Conservation (phyloP, 2,329 filamentous ascomycete genomes). For the Neopestalotiopsis rosae region DNA sequence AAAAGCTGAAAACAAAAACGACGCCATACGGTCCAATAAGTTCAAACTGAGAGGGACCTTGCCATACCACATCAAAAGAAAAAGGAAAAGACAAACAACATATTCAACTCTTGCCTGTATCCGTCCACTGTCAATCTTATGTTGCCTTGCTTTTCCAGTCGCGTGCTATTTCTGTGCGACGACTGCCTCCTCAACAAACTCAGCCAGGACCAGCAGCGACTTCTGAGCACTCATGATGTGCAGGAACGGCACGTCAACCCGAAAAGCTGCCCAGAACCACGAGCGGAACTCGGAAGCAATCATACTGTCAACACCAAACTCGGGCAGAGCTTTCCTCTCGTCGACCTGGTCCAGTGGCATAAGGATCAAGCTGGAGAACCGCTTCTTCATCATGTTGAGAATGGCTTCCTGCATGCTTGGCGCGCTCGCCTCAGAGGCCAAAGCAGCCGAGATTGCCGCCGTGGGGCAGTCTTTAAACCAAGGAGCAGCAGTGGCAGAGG, state of each 20-base stretch:
- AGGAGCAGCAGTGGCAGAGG: background rate
- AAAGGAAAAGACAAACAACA: too few relatives aligned
- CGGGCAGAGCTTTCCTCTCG: conserved; percentile 22
- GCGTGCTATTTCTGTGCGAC: too few relatives aligned
- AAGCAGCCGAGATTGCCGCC: background rate
- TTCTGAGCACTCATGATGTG: conserved; percentile 23
- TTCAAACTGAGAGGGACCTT: too few relatives aligned
- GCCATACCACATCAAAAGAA: too few relatives aligned
- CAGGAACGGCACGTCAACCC: conserved; percentile 38
- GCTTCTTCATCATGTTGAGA: conserved; percentile 15
- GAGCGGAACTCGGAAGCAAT: conserved; percentile 40
- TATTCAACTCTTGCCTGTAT: too few relatives aligned
- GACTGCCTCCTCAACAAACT: background rate
- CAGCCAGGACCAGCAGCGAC: background rate
- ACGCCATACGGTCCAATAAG: too few relatives aligned
- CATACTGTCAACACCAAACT: conserved; percentile 41
- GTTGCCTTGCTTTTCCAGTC: too few relatives aligned
- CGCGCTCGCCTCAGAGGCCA: conserved; percentile 23
- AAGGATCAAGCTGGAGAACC: conserved; percentile 24
- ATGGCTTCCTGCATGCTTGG: conserved; percentile 27
- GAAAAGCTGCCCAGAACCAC: conserved; percentile 38
- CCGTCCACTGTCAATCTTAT: too few relatives aligned
- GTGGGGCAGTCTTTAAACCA: conserved; percentile 4
- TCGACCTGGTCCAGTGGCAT: conserved; percentile 24
- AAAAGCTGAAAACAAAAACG: too few relatives aligned